Evolutionary conservation across 202 grass and related monocot genomes (phyloP), one percentile per base, ranked within the genome.

Genomic region (Brachypodium distachyon): DNA sequence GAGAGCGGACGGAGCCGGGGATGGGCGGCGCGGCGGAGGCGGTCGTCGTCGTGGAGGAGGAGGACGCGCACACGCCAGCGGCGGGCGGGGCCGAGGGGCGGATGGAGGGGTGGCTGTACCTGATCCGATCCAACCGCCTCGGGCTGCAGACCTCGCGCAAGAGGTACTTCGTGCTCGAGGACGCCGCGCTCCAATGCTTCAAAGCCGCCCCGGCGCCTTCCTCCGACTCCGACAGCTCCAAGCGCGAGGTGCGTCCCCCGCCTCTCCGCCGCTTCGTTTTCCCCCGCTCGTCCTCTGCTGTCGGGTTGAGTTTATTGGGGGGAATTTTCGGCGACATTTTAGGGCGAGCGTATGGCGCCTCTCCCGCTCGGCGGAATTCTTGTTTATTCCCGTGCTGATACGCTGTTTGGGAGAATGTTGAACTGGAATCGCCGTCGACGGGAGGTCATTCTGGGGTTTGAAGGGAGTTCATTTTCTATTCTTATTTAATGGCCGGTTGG

Each of bases 121-220:
- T 97, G 55, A 93, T 97, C 86, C 89, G 94, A 70, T 97, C 86
- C 62, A 97, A 97, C 67, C 81, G 88, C 0, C 79, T 97, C 43
- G 94, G 94, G 4, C 77, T 97, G 63, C 94, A 94, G 69, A 91
- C 89, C 85, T 93, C 91, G 12, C 79, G 88, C 52, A 97, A 97
- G 91, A 85, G 94, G 74, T 97, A 97, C 86, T 97, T 97, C 79
- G 91, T 97, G 77, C 94, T 97, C 62, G 86, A 97, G 32, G 86
- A 84, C 61, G 88, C 88, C 71, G 70, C 76, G 49, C 91, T 97
- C 82, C 77, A 53, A 75, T 97, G 94, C 84, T 97, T 87, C 80
- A 93, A 85, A 81, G 81, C 84, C 41, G 77, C 71, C 7, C 91
- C 94, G 13, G 59, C 78, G 7, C 14, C 77, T 0, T 79, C 76